Evolutionary conservation across 306 rosid genomes (phyloP).

Genomic region (Astragalus membranaceus): DNA sequence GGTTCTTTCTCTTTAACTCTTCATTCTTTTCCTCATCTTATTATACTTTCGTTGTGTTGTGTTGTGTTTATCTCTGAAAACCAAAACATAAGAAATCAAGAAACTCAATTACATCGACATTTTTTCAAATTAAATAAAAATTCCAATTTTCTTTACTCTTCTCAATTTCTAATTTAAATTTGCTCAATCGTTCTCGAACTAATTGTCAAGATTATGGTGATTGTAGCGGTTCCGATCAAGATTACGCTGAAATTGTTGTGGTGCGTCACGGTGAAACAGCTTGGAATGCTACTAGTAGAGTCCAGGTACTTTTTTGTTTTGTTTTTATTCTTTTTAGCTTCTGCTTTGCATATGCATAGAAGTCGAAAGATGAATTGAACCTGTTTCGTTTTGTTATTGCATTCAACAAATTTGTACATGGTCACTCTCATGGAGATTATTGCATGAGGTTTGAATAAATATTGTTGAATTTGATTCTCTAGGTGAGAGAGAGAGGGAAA

Average conservation of each 20-base stretch:
- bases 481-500: background rate
- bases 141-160: background rate
- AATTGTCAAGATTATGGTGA: slow-evolving; percentile 6
- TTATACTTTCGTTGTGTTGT: background rate
- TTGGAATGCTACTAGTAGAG: slow-evolving; percentile 70
- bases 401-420: background rate
- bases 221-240: slow-evolving; percentile 30
- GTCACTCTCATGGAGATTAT: background rate
- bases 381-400: background rate
- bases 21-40: background rate
- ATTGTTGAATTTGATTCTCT: background rate
- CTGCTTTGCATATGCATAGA: background rate
- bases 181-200: background rate
- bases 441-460: background rate
- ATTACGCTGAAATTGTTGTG: slow-evolving; percentile 72
- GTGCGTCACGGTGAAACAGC: slow-evolving; percentile 93
- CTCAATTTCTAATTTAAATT: background rate
- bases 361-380: background rate
- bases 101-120: background rate
- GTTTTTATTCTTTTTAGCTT: slow-evolving; percentile 6
- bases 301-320: slow-evolving; percentile 47
- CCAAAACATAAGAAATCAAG: background rate
- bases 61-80: background rate
- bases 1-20: slow-evolving; percentile 34
- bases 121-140: background rate